Evolutionary conservation across 768 basidiomycete species (phyloP).

Genomic region (Trametes cinnabarina): DNA sequence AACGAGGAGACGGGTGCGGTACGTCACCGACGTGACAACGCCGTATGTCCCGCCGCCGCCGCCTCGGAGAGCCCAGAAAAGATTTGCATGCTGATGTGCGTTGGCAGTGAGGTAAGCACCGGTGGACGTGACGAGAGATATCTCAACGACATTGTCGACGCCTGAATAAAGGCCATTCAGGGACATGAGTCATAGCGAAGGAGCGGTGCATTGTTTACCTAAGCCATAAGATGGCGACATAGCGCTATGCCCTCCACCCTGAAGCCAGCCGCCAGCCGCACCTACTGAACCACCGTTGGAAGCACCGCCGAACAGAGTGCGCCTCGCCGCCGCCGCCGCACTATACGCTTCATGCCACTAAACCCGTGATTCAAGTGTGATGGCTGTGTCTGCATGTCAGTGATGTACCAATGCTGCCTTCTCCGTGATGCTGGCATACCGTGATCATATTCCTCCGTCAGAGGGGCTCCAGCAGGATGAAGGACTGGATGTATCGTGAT

Average conservation of each 20-base stretch:
- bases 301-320: neutral
- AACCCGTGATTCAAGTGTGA: no score
- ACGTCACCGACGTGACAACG: conserved; percentile 42
- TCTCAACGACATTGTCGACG: conserved; percentile 33
- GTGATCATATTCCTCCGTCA: conserved; percentile 10
- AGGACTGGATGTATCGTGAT: conserved; percentile 33
- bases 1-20: conserved; percentile 39
- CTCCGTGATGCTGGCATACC: conserved; percentile 4
- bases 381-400: no score
- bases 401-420: no score
- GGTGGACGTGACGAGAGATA: conserved; percentile 52
- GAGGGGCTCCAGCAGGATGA: conserved; percentile 31
- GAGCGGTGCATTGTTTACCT: no score
- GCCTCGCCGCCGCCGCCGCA: neutral
- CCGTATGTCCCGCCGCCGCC: conserved; percentile 39
- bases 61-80: conserved; percentile 52
- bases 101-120: conserved; percentile 44
- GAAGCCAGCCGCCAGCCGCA: conserved; percentile 45
- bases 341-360: neutral
- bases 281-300: conserved; percentile 38
- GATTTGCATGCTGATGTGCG: conserved; percentile 44
- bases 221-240: conserved; percentile 30
- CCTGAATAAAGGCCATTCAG: conserved; percentile 16
- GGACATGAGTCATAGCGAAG: neutral
- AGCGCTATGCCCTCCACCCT: conserved; percentile 32